Base-by-base conservation (phyloP, 2,329 filamentous ascomycete species). In the Dichotomopilus funicola region DNA sequence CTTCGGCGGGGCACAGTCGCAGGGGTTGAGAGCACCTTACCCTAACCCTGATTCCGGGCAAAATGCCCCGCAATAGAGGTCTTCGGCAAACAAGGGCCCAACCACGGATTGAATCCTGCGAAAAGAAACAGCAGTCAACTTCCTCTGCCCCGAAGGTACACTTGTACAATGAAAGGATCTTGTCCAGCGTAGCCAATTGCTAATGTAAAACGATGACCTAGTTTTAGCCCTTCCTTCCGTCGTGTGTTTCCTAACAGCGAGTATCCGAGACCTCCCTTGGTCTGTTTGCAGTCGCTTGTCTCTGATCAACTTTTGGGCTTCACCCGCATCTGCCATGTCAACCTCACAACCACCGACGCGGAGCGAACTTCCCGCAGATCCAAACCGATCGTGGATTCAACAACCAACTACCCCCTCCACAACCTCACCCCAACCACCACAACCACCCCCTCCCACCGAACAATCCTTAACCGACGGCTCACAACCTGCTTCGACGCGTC, bases 371-470 rank as follows among this genome's bases (percentile, higher is more conserved):
- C 36, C 54, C n/a, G 44, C 60, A 2, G 60, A 59, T 51, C 44
- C 57, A 4, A 54, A 31, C 36, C 57, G 53, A n/a, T 45, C 61
- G 10, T 62, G 61, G 61, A 27, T 58, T 9, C 54, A 59, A 13
- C 51, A 45, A 42, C 36, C 48, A 12, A 35, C 12, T n/a, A 27
- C 27, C 27, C 38, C 27, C 11, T 40, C 13, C 31, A 42, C 34
- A 12, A 55, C 12, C 44, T 48, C 46, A 13, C 13, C 44, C 11
- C 58, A 47, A n/a, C 44, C 19, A 31, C 58, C 44, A 50, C 51
- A 35, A 19, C 48, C 45, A 31, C 35, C 42, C 34, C 41, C 51
- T 42, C 33, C 41, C 34, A 41, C 37, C 35, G n/a, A 7, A 27
- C 19, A 27, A 27, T 27, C 12, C 9, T 12, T 40, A 40, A 40